These are phyloP conservation scores for Citrus reticulata DNA, from an alignment of 345 rosid genomes.

Conservation along the genomic window DNA sequence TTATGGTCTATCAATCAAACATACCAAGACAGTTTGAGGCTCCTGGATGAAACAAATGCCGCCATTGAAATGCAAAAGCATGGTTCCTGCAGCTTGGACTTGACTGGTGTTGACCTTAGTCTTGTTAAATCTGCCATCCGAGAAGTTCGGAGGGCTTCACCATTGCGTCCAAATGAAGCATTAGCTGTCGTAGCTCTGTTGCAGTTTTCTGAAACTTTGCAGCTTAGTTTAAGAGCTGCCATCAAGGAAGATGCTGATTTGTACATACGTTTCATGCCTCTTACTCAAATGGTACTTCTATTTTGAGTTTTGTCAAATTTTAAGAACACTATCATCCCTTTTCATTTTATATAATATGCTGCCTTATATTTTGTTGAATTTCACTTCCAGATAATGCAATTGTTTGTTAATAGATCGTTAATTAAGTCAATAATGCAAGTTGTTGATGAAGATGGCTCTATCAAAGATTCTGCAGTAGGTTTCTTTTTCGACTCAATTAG, in stretches of 20 bases:
- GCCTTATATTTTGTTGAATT: constrained; percentile 5
- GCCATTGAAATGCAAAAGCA: constrained; percentile 72
- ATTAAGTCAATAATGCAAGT: constrained; percentile 56
- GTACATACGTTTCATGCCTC: constrained; percentile 72
- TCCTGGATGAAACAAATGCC: constrained; percentile 76
- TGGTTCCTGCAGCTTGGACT: constrained; percentile 62
- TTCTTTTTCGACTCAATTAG: constrained; percentile 9
- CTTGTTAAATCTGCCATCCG: constrained; percentile 55
- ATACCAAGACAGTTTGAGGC: constrained; percentile 63
- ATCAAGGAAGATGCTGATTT: constrained; percentile 69
- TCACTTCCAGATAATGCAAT: constrained; percentile 50
- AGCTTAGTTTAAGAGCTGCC: constrained; percentile 61
- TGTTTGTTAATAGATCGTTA: constrained; percentile 51
- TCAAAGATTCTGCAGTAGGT: constrained; percentile 86
- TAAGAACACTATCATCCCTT: not conserved
- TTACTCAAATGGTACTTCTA: constrained; percentile 52
- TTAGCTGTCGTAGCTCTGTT: constrained; percentile 58
- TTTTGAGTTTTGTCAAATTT: not conserved
- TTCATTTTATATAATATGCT: not conserved
- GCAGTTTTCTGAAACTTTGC: constrained; percentile 52
- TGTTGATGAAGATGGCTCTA: constrained; percentile 74
- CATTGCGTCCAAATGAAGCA: constrained; percentile 57
- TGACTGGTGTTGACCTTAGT: constrained; percentile 45
- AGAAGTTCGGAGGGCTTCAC: constrained; percentile 38
- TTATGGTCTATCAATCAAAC: constrained; percentile 59